A percentile compares a stretch with the other conserved stretches of the same genome.
phyloP scores from a whole-genome alignment of 2,329 filamentous ascomycete species.

The Drechslerella dactyloides region DNA sequence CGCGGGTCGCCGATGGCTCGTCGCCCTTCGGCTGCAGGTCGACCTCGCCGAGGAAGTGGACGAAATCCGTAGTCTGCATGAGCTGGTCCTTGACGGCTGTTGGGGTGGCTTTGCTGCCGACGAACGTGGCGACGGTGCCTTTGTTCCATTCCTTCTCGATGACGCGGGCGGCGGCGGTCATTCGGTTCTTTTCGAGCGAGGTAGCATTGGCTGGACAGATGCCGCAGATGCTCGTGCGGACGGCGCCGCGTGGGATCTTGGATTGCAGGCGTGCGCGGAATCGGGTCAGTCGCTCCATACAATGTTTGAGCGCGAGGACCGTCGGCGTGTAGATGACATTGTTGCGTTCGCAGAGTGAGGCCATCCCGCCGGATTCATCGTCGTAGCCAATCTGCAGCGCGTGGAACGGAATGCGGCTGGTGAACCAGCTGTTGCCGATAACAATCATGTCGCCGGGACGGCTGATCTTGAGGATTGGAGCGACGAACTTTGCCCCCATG shows the following conservation, averaged over 20 bases:
- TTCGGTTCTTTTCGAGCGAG: constrained; percentile 2
- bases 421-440: constrained; percentile 35
- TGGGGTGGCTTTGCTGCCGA: neutral
- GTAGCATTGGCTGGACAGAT: neutral
- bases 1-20: constrained; percentile 5
- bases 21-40: constrained; percentile 12
- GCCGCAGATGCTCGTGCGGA: constrained; percentile 20
- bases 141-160: neutral
- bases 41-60: constrained; percentile 36
- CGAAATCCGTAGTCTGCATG: constrained; percentile 31
- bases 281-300: constrained; percentile 12
- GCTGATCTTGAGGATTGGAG: neutral
- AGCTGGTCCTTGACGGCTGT: constrained; percentile 15
- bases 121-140: neutral
- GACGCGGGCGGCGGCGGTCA: neutral
- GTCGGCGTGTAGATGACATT: constrained; percentile 28
- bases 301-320: constrained; percentile 19
- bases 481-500: neutral
- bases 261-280: constrained; percentile 12
- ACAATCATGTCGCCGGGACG: constrained; percentile 28
- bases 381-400: constrained; percentile 22
- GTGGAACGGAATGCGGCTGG: constrained; percentile 33
- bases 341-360: constrained; percentile 16
- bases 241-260: constrained; percentile 25
- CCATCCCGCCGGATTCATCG: neutral